Percentiles rank a stretch among this genome's conserved stretches.
Evolutionary conservation across 306 rosid species (phyloP).

Genomic region (Morella rubra): DNA sequence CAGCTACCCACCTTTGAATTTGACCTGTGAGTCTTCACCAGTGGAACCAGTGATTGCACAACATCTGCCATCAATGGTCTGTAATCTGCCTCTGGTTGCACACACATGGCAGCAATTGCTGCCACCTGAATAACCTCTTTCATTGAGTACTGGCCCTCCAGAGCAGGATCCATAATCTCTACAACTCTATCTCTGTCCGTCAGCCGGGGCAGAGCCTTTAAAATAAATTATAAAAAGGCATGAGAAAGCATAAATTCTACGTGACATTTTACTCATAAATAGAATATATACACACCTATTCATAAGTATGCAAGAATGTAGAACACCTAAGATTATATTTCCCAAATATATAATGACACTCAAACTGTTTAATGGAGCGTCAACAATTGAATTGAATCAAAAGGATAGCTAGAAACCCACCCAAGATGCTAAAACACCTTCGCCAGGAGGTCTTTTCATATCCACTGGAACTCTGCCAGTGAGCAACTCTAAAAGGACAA

Average conservation of each 20-base stretch:
- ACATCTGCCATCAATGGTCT: conserved; percentile 98
- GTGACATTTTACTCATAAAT: no score
- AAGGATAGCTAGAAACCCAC: conserved; percentile 38
- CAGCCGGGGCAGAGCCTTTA: conserved; percentile 81
- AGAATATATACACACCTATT: no score
- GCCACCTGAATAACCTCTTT: conserved; percentile 95
- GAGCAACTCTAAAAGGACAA: conserved; percentile 89
- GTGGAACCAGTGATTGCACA: conserved; percentile 86
- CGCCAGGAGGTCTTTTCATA: conserved; percentile 86
- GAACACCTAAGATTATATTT: no score
- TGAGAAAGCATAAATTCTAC: conserved; percentile 5
- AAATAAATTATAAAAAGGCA: conserved; percentile 6
- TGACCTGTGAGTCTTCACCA: conserved; percentile 62
- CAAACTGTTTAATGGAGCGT: not conserved
- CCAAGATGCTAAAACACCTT: conserved; percentile 94
- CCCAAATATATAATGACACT: no score
- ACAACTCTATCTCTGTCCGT: conserved; percentile 84
- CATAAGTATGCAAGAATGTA: no score
- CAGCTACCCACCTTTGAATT: conserved; percentile 56
- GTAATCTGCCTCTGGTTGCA: conserved; percentile 92
- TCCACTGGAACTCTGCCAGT: conserved; percentile 95
- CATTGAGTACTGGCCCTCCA: conserved; percentile 89
- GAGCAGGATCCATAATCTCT: conserved; percentile 82
- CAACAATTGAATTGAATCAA: conserved; percentile 5
- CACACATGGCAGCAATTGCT: conserved; percentile 95